These are phyloP conservation scores for Micractinium sp. DNA, from an alignment of 139 green algal species.

Conservation along the genomic window DNA sequence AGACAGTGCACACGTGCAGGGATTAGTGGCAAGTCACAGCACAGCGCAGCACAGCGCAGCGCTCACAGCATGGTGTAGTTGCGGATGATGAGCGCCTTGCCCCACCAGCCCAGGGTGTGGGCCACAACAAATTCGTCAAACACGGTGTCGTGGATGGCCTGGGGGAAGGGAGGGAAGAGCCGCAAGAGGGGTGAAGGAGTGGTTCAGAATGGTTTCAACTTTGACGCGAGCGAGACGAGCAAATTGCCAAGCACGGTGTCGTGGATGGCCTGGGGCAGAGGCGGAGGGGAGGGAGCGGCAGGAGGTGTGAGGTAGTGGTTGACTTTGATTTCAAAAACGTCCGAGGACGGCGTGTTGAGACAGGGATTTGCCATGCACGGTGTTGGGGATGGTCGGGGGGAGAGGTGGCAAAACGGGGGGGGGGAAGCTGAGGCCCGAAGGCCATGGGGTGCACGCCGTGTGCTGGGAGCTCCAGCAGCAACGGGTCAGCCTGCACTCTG, in stretches of 20 bases:
- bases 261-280: neutral
- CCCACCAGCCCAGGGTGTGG: conserved; percentile 85
- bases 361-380: too few species aligned
- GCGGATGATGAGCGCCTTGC: conserved; percentile 85
- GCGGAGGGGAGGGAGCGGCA: neutral
- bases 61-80: conserved; percentile 77
- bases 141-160: conserved; percentile 62
- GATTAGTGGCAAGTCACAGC: neutral
- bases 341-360: too few species aligned
- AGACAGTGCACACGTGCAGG: neutral
- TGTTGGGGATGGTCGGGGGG: neutral
- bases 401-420: too few species aligned
- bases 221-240: too few species aligned
- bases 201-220: neutral
- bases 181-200: too few species aligned
- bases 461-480: too few species aligned
- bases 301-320: neutral
- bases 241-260: neutral
- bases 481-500: too few species aligned
- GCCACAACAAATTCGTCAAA: conserved; percentile 95
- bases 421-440: neutral
- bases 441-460: too few species aligned
- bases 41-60: neutral
- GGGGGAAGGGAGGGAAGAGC: neutral
- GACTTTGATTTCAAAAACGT: too few species aligned